phyloP scores from a whole-genome alignment of 805 yeast species.

The Yarrowia divulgata region DNA sequence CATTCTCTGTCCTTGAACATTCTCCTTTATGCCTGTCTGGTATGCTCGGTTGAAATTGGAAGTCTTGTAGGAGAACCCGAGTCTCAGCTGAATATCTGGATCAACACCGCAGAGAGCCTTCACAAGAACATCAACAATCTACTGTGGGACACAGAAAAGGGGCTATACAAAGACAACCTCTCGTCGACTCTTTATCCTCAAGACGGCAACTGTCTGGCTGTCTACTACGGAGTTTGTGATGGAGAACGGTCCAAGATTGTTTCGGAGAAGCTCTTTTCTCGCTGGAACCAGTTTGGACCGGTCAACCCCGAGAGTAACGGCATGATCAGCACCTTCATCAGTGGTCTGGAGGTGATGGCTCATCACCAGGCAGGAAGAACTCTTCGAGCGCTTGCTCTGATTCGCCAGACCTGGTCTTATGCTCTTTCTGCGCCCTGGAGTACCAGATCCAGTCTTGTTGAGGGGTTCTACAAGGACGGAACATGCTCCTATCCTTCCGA shows the following conservation, averaged over 20 bases:
- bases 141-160: background rate
- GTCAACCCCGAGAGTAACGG: constrained; percentile 14
- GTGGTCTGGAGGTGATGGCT: background rate
- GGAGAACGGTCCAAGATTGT: constrained; percentile 1
- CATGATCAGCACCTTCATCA: constrained; percentile 18
- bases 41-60: constrained; percentile 17
- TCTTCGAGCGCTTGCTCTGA: constrained; percentile 1
- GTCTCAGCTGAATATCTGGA: background rate
- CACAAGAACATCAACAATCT: background rate
- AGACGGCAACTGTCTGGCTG: constrained; percentile 23
- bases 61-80: background rate
- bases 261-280: background rate
- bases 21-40: constrained; percentile 12
- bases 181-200: background rate
- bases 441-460: background rate
- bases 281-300: constrained; percentile 27
- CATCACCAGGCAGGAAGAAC: constrained; percentile 20
- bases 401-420: background rate
- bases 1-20: constrained; percentile 1
- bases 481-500: constrained; percentile 12
- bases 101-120: constrained; percentile 1
- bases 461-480: constrained; percentile 30
- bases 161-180: constrained; percentile 2
- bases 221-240: constrained; percentile 10
- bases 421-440: constrained; percentile 4